Percentiles rank a stretch among this genome's conserved stretches.
phyloP scores from a whole-genome alignment of 2,329 filamentous ascomycete species.

The Botryosphaeria dothidea region DNA sequence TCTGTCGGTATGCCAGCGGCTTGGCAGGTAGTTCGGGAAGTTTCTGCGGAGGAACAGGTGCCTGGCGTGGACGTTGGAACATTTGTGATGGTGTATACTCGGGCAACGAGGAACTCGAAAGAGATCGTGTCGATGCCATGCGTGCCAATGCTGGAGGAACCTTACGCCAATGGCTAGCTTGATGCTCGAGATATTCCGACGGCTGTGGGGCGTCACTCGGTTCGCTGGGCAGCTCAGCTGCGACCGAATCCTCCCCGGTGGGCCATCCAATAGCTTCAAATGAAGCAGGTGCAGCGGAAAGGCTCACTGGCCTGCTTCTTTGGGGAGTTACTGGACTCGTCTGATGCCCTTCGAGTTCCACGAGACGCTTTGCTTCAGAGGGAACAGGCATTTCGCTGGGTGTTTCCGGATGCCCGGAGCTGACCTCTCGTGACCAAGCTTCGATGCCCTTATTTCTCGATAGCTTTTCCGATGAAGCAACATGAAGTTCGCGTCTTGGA shows the following conservation, averaged over 20 bases:
- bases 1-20: conserved; percentile 4
- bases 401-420: not conserved
- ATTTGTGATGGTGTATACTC: conserved; percentile 6
- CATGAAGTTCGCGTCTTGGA: not conserved
- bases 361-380: not conserved
- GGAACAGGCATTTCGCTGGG: not conserved
- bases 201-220: not conserved
- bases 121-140: conserved; percentile 2
- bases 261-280: not conserved
- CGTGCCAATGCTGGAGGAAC: conserved; percentile 5
- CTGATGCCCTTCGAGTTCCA: conserved; percentile 1
- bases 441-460: not conserved
- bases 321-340: not conserved
- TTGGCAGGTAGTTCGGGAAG: not conserved
- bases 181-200: not conserved
- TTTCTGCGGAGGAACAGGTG: not conserved
- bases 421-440: not conserved
- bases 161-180: not conserved
- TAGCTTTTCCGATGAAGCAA: no score
- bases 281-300: not conserved
- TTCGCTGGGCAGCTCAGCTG: not conserved
- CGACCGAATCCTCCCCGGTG: not conserved
- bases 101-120: not conserved
- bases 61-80: not conserved
- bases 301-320: not conserved